Evolutionary conservation across 1,284 basidiomycete species (phyloP), one percentile per base, ranked within the genome.

Genomic region (Pascua sp.): DNA sequence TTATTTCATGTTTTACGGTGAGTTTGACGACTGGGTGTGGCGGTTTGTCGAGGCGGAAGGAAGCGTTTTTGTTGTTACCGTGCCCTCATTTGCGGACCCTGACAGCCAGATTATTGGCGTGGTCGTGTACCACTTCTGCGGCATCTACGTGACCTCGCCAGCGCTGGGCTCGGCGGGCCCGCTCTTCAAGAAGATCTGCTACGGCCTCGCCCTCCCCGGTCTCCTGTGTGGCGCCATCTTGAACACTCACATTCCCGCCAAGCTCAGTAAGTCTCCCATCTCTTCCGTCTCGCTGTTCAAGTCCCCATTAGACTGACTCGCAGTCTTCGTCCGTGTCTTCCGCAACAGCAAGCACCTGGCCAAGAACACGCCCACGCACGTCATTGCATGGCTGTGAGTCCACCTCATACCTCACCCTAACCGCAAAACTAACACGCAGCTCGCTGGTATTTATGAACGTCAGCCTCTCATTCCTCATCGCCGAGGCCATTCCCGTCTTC

Each of bases 311-410:
- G 24, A 7, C 24, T 32, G 24, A 32, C 24, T 32, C 24, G 24
- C 24, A 32, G 65, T 86, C 48, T 86, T 87, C 65, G 79, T 87
- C 55, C 80, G 85, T 11, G 62, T 83, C 53, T 83, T 87, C 66
- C 80, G 84, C n/a, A 78, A 80, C 59, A 80, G 82, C 11, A 70
- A 71, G 11, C 85, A 87, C 68, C 68, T 87, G 50, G 80, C 85
- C 60, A 77, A 76, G 8, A 83, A 85, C 61, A 86, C 84, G 0
- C 10, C 77, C 11, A 74, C 81, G 5, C 85, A 85, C 47, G 42
- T 44, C 11, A 16, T 24, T 8, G 15, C 43, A 4, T 51, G 50
- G 50, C 17, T 16, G 42, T 44, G n/a, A 44, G 42, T 44, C 10
- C 2, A 15, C 16, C 15, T 9, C n/a, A 4, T 32, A 3, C 24